These are phyloP conservation scores for Bryopsis sp. DNA, from an alignment of 139 green algal genomes.

Conservation along the genomic window DNA sequence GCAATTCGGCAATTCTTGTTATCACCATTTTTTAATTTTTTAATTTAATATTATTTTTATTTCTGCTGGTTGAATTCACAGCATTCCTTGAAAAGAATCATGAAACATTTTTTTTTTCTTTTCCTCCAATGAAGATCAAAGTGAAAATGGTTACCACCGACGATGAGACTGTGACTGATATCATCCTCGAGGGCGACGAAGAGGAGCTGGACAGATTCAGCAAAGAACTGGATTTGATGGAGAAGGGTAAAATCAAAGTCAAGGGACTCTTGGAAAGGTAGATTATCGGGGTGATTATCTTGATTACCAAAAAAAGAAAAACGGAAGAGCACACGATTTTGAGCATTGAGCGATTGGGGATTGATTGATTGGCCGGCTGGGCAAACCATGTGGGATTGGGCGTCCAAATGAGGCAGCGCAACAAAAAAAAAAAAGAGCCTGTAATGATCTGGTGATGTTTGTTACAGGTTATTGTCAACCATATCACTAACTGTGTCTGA, in stretches of 20 bases:
- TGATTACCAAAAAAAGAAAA: too few species aligned
- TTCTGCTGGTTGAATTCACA: conserved; percentile 2
- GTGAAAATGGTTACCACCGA: conserved; percentile 88
- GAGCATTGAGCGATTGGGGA: too few species aligned
- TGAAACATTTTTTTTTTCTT: conserved; percentile 11
- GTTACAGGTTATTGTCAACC: too few species aligned
- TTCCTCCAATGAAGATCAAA: conserved; percentile 26
- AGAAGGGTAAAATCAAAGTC: conserved; percentile 89
- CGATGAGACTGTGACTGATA: conserved; percentile 78
- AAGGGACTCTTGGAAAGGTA: conserved; percentile 66
- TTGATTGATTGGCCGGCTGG: too few species aligned
- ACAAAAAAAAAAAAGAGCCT: too few species aligned
- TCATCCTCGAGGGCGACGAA: conserved; percentile 72
- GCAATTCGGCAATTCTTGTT: too few species aligned
- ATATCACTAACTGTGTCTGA: too few species aligned
- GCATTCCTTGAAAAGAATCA: conserved; percentile 16
- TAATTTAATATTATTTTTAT: conserved; percentile 1
- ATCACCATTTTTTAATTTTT: background rate
- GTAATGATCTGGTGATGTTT: too few species aligned
- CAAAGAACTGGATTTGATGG: conserved; percentile 64
- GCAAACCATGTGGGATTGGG: too few species aligned
- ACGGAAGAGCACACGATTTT: too few species aligned
- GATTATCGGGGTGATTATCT: too few species aligned
- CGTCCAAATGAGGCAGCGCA: too few species aligned
- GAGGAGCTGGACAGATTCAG: conserved; percentile 79